phyloP scores from a whole-genome alignment of 768 basidiomycete species.

The Aureoboletus auriporus region DNA sequence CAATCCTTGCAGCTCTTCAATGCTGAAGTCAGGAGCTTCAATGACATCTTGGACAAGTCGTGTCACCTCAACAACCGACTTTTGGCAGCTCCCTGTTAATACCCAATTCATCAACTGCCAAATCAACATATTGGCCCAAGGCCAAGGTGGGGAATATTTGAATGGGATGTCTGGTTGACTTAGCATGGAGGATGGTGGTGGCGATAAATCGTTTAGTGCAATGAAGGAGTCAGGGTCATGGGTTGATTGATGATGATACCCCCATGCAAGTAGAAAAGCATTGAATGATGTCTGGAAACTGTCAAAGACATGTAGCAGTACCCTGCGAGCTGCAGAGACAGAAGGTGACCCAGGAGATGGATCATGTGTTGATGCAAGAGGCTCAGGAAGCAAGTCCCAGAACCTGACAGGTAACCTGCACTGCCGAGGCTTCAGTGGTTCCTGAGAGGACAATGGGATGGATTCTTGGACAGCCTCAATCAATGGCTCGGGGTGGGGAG shows the following conservation, averaged over 20 bases:
- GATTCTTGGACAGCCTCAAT: too few species aligned
- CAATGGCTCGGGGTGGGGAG: too few species aligned
- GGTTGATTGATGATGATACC: neutral
- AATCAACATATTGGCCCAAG: slow-evolving; percentile 9
- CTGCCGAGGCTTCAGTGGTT: neutral
- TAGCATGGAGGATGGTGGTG: neutral
- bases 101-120: slow-evolving; percentile 9
- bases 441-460: too few species aligned
- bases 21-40: slow-evolving; percentile 3
- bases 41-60: neutral
- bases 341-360: neutral
- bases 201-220: neutral
- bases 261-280: neutral
- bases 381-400: neutral
- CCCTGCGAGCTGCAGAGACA: neutral
- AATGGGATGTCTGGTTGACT: neutral
- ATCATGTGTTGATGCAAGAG: neutral
- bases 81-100: neutral
- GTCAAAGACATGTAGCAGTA: neutral
- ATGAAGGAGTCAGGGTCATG: neutral
- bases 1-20: neutral
- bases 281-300: neutral
- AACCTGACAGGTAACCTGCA: neutral
- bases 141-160: slow-evolving; percentile 7
- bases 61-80: neutral